Base-by-base conservation (phyloP, 768 basidiomycete genomes). In the Mrakia blollopis region DNA sequence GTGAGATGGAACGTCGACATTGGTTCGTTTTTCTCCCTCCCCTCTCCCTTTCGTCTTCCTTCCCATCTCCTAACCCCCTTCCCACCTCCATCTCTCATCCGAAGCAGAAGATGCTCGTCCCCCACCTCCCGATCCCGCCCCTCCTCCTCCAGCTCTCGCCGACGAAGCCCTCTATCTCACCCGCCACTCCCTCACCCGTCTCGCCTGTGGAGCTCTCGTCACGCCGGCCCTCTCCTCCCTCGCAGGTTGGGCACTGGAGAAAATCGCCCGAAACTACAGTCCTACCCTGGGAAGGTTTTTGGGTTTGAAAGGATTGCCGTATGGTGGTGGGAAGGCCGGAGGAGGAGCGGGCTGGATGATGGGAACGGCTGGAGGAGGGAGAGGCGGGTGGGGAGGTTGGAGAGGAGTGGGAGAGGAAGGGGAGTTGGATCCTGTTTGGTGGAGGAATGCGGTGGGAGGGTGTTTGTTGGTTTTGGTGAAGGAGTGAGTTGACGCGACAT, bases 391-490 rank as follows among this genome's bases (percentile, higher is more conserved):
- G 65, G 65, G 65, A 68, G 65, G 65, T 2, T 67, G 72, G 52
- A 52, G 28, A 0, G 60, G 60, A 7, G 11, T 28, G 14, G 32
- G 50, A 9, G 54, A 37, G 13, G 72, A 61, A 25, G 72, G 60
- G 5, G 72, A 61, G 32, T 37, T 72, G 54, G 72, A 72, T 35
- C 72, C 72, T 8, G 72, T 72, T 10, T 72, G 72, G 72, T 72
- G 72, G 72, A 54, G 72, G 39, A 72, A 72, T 18, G 72, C 72
- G 6, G 52, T 72, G 7, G 72, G 72, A 6, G 72, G 72, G 32
- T 57, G 52, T 25, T 13, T 60, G 52, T 28, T 72, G 3, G 60
- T 72, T 54, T 54, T 72, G 16, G 39, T 72, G 30, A 72, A 60
- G 39, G 72, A 72, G 72, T 72, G 39, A 54, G 72, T 39, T 25